phyloP scores from a whole-genome alignment of 2,329 filamentous ascomycete genomes.

The Colletotrichum spaethianum region DNA sequence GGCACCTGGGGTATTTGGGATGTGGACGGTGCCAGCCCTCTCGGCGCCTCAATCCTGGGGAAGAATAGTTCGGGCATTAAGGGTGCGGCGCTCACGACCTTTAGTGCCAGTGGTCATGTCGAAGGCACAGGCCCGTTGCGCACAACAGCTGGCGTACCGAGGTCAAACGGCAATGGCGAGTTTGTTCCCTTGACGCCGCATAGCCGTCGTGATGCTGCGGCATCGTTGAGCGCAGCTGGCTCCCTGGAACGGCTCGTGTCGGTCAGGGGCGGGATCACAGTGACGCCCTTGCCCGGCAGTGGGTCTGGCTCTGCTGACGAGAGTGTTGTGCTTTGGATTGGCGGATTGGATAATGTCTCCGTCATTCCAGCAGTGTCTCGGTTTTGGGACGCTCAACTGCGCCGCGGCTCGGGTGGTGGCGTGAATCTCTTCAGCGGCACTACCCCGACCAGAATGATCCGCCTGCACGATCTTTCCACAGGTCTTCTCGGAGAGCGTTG shows the following conservation, averaged over 20 bases:
- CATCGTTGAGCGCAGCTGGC: slow-evolving; percentile 57
- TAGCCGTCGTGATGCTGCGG: slow-evolving; percentile 67
- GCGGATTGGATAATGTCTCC: slow-evolving; percentile 69
- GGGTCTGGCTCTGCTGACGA: slow-evolving; percentile 64
- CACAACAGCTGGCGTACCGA: slow-evolving; percentile 23
- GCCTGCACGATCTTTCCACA: slow-evolving; percentile 65
- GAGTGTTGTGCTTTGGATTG: slow-evolving; percentile 70
- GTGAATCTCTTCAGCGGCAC: slow-evolving; percentile 70
- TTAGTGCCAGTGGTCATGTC: slow-evolving; percentile 71
- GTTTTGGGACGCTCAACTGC: slow-evolving; percentile 73
- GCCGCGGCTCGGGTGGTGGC: slow-evolving; percentile 63
- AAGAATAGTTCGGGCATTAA: slow-evolving; percentile 67
- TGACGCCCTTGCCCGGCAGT: slow-evolving; percentile 60
- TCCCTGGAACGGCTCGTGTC: slow-evolving; percentile 66
- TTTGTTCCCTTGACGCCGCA: slow-evolving; percentile 77
- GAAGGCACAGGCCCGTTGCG: slow-evolving; percentile 72
- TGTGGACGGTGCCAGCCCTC: slow-evolving; percentile 70
- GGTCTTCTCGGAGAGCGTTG: slow-evolving; percentile 72
- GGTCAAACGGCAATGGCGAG: slow-evolving; percentile 56
- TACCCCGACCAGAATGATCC: slow-evolving; percentile 69
- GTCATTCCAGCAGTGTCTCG: slow-evolving; percentile 68
- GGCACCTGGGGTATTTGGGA: slow-evolving; percentile 80
- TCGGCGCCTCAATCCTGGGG: slow-evolving; percentile 61
- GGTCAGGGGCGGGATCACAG: slow-evolving; percentile 67
- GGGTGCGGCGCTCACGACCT: slow-evolving; percentile 71